Evolutionary conservation across 257 asterid species (phyloP), one percentile per base, ranked within the genome.

Genomic region (Ajuga chamaepitys): DNA sequence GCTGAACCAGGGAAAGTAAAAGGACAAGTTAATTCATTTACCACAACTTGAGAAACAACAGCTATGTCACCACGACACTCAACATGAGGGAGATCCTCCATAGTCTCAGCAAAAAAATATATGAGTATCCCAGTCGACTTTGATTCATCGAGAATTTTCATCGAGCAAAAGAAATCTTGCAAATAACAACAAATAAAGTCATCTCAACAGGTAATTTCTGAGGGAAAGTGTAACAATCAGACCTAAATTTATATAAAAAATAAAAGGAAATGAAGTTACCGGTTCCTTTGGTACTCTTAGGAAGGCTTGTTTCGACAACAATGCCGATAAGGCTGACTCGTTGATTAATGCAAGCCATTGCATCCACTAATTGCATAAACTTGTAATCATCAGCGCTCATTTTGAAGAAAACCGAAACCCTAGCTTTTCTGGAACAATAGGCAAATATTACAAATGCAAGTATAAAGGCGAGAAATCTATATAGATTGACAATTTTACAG

Each of bases 301-400:
- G 87, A 46, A 83, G 62, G 52, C 81, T 70, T 41, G 82, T 65
- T 60, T 85, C 91, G 21, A 52, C 8, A 8, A 87, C 87, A 37
- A 83, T 64, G 18, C 93, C 96, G 37, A 89, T 78, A 25, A 89
- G 83, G 78, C 83, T 86, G 21, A 86, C 95, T 44, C 68, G 77
- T 75, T 81, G 93, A 64, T 85, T 85, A 14, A 89, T 26, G 16
- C 82, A 81, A 50, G 70, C 44, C 21, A 64, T 41, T 18, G 95
- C 95, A 34, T 89, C 96, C 66, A 7, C 68, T 12, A 89, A 55
- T 48, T 71, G 72, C 74, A 86, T 68, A 58, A 81, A 79, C 71
- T 68, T 78, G 80, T 81, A 83, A 75, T 81, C 87, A 2, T 78
- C 89, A 44, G 40, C 45, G 4, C 77, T 66, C 89, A 85, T 87